Evolutionary conservation across 257 asterid species (phyloP).

Genomic region (Primulina tabacum): DNA sequence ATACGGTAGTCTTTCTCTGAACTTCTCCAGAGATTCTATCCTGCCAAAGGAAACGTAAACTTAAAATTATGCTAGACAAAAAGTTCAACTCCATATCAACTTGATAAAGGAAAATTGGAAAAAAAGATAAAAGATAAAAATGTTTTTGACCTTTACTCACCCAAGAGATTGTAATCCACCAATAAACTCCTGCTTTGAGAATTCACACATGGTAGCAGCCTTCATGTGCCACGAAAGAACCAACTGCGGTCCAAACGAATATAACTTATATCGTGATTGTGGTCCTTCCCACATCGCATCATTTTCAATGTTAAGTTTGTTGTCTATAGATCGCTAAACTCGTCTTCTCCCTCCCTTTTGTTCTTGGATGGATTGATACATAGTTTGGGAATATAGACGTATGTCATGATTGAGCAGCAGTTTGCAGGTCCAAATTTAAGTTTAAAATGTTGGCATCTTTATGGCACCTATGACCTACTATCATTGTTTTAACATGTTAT

Average conservation of each 20-base stretch:
- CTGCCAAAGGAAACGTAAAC: conserved; percentile 45
- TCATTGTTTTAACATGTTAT: background rate
- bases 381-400: background rate
- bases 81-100: conserved; percentile 16
- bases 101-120: conserved; percentile 15
- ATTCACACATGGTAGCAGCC: conserved; percentile 99
- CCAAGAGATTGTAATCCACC: conserved; percentile 92
- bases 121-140: background rate
- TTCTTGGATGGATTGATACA: background rate
- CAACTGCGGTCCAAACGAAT: conserved; percentile 34
- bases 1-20: conserved; percentile 79
- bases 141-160: conserved; percentile 41
- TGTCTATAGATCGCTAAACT: background rate
- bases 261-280: background rate
- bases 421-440: conserved; percentile 5
- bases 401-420: background rate
- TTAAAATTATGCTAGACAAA: conserved; percentile 23
- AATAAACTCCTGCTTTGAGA: conserved; percentile 84
- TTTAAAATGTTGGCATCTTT: background rate
- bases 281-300: background rate
- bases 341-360: background rate
- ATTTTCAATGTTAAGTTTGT: background rate
- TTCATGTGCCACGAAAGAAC: conserved; percentile 79
- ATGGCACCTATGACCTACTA: background rate
- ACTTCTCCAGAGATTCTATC: conserved; percentile 87